phyloP scores from a whole-genome alignment of 2,329 filamentous ascomycete species.

The Leptographium wingfieldii region DNA sequence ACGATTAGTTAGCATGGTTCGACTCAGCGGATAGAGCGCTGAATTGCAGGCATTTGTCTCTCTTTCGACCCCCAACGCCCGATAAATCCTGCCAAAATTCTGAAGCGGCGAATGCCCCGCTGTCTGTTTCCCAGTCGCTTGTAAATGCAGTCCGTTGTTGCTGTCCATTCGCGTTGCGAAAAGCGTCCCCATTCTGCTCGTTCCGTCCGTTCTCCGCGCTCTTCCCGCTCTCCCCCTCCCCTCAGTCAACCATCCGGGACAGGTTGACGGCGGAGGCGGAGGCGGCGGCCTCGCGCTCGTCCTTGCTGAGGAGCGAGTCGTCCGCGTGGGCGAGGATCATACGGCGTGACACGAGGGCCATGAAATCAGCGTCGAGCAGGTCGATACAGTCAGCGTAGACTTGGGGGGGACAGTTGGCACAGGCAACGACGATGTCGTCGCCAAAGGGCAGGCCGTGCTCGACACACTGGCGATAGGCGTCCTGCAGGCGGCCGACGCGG shows the following conservation, averaged over 20 bases:
- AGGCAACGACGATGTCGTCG: constrained; percentile 9
- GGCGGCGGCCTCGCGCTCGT: constrained; percentile 3
- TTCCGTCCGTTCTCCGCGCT: background rate
- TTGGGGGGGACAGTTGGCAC: constrained; percentile 13
- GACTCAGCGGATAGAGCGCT: too few species aligned
- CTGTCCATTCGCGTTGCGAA: background rate
- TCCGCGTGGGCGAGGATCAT: constrained; percentile 13
- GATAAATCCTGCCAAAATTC: too few species aligned
- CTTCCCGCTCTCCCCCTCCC: background rate
- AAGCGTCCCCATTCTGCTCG: too few species aligned
- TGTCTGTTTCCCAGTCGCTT: too few species aligned
- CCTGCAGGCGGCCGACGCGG: constrained; percentile 11
- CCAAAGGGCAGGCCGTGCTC: constrained; percentile 12
- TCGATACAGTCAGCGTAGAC: constrained; percentile 11
- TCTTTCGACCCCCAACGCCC: too few species aligned
- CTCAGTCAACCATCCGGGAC: background rate
- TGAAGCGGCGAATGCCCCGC: too few species aligned
- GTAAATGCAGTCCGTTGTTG: background rate
- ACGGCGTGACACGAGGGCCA: constrained; percentile 11
- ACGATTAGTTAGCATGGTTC: background rate
- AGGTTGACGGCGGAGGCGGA: background rate
- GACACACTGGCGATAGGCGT: constrained; percentile 12
- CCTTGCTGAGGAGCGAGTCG: constrained; percentile 7
- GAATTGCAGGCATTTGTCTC: too few species aligned
- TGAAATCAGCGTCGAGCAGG: constrained; percentile 13